Conservation (phyloP, 108 stramenopile species). For the Pseudonitzschia multistriata region DNA sequence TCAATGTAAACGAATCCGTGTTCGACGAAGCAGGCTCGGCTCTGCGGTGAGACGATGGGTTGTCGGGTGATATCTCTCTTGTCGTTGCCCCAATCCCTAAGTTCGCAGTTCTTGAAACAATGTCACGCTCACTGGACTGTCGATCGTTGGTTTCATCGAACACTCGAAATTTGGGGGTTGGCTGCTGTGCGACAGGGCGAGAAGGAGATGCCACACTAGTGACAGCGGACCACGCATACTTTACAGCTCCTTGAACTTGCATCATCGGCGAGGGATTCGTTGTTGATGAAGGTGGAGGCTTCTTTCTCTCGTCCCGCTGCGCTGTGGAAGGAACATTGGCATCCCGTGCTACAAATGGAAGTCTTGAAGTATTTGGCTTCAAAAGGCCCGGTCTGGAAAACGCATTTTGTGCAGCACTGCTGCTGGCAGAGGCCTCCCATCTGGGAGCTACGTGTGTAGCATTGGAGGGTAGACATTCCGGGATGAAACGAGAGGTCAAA, state of each 20-base stretch:
- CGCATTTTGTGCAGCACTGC: background rate
- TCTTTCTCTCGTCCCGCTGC: constrained; percentile 1
- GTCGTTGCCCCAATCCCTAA: constrained; percentile 23
- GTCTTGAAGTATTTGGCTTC: constrained; percentile 15
- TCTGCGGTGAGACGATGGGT: background rate
- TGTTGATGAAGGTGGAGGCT: background rate
- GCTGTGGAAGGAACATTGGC: constrained; percentile 21
- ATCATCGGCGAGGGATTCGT: background rate
- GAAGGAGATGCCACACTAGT: constrained; percentile 7
- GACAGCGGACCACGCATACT: constrained; percentile 15
- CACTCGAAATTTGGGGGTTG: constrained; percentile 25
- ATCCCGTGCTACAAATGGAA: constrained; percentile 34
- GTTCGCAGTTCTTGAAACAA: constrained; percentile 28
- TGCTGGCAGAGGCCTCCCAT: too few relatives aligned
- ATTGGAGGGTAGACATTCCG: constrained; percentile 58
- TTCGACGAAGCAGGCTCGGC: background rate
- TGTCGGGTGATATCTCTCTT: background rate
- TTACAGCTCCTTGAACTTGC: constrained; percentile 29
- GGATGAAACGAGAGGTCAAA: constrained; percentile 63
- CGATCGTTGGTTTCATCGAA: constrained; percentile 36
- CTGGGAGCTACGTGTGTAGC: constrained; percentile 55
- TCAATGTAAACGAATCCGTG: constrained; percentile 28
- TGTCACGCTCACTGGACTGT: constrained; percentile 15
- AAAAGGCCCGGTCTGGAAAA: constrained; percentile 18
- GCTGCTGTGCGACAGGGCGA: background rate